Evolutionary conservation across 208 protist species (phyloP).

Genomic region (Acanthamoeba healyi): DNA sequence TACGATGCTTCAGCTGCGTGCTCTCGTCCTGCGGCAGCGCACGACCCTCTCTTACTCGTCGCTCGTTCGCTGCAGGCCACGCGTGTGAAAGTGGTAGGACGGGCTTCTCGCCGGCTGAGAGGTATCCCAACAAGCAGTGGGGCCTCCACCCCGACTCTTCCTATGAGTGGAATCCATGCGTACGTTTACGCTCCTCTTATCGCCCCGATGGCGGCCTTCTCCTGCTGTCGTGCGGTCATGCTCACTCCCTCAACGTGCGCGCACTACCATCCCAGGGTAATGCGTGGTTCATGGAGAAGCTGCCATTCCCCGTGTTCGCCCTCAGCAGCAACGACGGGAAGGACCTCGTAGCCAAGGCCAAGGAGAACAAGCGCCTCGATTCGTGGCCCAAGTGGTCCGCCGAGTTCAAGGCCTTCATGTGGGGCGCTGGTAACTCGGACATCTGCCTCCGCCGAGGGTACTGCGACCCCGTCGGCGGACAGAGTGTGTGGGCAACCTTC

Average conservation of each 20-base stretch:
- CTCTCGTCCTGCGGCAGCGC: not conserved
- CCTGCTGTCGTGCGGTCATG: not conserved
- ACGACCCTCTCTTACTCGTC: no score
- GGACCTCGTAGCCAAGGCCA: slow-evolving; percentile 26
- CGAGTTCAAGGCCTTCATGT: slow-evolving; percentile 72
- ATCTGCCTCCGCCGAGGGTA: slow-evolving; percentile 63
- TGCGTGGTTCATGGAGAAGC: slow-evolving; percentile 44
- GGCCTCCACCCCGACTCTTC: slow-evolving; percentile 30
- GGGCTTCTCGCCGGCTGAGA: slow-evolving; percentile 45
- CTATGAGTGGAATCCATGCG: slow-evolving; percentile 63
- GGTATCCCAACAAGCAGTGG: slow-evolving; percentile 55
- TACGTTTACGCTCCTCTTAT: no score
- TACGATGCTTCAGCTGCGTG: no score
- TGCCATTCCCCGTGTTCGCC: slow-evolving; percentile 56
- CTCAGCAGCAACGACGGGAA: not conserved
- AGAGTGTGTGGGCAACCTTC: slow-evolving; percentile 43
- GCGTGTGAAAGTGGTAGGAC: not conserved
- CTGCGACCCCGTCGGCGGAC: slow-evolving; percentile 66
- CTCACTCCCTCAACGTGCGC: no score
- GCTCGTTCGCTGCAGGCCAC: not conserved
- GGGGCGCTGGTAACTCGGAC: slow-evolving; percentile 40
- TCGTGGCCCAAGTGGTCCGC: slow-evolving; percentile 65
- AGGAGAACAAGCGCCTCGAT: slow-evolving; percentile 35
- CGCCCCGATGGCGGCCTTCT: no score
- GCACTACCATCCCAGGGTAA: slow-evolving; percentile 3